phyloP scores from a whole-genome alignment of 228 moss, liverwort and hornwort species.

The Sphagnum fallax region DNA sequence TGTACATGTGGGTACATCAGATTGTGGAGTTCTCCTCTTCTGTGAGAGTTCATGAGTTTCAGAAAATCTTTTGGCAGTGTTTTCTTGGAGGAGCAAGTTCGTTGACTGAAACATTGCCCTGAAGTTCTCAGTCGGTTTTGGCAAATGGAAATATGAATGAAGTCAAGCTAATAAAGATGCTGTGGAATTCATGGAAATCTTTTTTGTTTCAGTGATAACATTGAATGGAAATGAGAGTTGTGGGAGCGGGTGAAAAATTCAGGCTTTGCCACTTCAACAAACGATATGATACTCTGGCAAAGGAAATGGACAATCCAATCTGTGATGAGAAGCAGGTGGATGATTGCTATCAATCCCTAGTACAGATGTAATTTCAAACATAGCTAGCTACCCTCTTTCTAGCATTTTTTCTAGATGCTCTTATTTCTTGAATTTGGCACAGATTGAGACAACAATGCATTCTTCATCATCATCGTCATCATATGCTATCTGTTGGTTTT shows the following conservation, averaged over 20 bases:
- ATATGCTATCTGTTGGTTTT: background rate
- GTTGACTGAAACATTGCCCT: background rate
- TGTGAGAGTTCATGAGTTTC: constrained; percentile 1
- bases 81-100: background rate
- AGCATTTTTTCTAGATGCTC: background rate
- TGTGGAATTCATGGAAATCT: no score
- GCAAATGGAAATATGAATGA: background rate
- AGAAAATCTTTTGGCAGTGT: background rate
- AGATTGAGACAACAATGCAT: background rate
- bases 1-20: background rate
- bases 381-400: background rate
- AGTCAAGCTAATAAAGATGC: background rate
- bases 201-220: no score
- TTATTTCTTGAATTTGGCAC: background rate
- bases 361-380: no score
- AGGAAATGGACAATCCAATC: no score
- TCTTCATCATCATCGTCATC: background rate
- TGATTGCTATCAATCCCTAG: no score
- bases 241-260: no score
- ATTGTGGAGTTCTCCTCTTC: background rate
- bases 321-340: no score
- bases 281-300: no score
- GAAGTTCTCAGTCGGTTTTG: background rate
- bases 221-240: no score
- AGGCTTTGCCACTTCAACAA: no score